Percentiles rank a stretch among this genome's conserved stretches.
phyloP scores from a whole-genome alignment of 352 stramenopile species.

The Phytopythium kandeliae region DNA sequence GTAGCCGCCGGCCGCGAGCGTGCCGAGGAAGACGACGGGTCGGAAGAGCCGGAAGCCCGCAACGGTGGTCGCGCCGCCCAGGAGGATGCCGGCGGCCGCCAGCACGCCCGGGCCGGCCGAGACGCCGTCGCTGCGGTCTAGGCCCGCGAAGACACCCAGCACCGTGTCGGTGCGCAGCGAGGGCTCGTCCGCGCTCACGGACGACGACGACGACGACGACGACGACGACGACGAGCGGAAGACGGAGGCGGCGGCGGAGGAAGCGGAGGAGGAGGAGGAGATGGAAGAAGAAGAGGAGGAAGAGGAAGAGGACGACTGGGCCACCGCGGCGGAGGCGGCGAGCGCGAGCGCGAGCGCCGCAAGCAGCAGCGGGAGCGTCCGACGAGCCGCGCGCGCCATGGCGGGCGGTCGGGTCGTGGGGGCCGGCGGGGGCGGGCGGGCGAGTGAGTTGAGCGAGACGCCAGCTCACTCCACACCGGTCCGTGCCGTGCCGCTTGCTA shows the following conservation, averaged over 20 bases:
- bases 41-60: slow-evolving; percentile 39
- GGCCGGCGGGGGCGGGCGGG: too few species aligned
- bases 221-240: too few species aligned
- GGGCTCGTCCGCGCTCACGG: not conserved
- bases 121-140: not conserved
- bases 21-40: slow-evolving; percentile 23
- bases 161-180: slow-evolving; percentile 1
- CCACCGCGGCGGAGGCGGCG: not conserved
- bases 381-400: not conserved
- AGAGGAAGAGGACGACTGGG: not conserved
- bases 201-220: not conserved
- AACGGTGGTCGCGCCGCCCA: slow-evolving; percentile 26
- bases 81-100: slow-evolving; percentile 21
- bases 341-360: not conserved
- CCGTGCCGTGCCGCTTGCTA: too few species aligned
- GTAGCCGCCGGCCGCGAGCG: slow-evolving; percentile 26
- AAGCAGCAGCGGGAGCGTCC: slow-evolving; percentile 1
- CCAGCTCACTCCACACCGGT: too few species aligned
- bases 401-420: not conserved
- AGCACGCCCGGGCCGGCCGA: slow-evolving; percentile 19
- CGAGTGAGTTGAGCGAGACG: too few species aligned
- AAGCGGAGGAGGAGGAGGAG: not conserved
- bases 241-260: too few species aligned
- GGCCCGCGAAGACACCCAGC: not conserved
- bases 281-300: not conserved